Base-by-base conservation (phyloP, 139 green algal species). In the Bryopsis sp. region DNA sequence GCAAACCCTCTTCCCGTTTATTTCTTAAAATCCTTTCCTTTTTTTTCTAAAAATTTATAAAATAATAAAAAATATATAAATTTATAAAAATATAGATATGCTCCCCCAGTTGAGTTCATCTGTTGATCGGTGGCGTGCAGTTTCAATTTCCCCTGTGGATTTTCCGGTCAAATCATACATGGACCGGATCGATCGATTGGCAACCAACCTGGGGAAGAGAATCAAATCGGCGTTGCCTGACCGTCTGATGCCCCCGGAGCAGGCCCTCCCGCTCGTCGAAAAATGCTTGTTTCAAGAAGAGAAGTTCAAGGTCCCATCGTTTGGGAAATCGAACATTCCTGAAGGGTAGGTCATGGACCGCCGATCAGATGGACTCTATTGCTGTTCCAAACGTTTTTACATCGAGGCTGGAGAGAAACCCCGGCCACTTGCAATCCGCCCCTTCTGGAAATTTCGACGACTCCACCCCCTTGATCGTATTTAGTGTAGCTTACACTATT, bases 161-260 rank as follows among this genome's bases (percentile, higher is more conserved):
- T 81, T 81, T 48, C 76, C 76, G 0, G 69, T 81, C 48, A 47
- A 66, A 1, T 34, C 61, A 24, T 81, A 70, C 59, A 39, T 81
- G 24, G 60, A 50, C 0, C 71, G 76, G 19, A 78, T 81, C 28
- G 48, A 74, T 2, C 48, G 31, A 3, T 19, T 78, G 2, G 67
- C 67, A 37, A 32, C 65, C 1, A 62, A 74, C 5, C 43, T 70
- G 22, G 73, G 59, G 0, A 33, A 19, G n/a, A 29, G 48, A 11
- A 43, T 48, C 3, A 31, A 32, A 15, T 47, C 39, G 31, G 47
- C 39, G 39, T 1, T 24, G 4, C 19, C 3, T 6, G 48, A 72
- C 38, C 15, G 48, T 0, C n/a, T 31, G 1, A 28, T 78, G 46
- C 43, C 61, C 3, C 38, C 64, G 2, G 58, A 73, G 22, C 24